Base-by-base conservation (phyloP, 805 yeast genomes). In the Candida lessepsii region DNA sequence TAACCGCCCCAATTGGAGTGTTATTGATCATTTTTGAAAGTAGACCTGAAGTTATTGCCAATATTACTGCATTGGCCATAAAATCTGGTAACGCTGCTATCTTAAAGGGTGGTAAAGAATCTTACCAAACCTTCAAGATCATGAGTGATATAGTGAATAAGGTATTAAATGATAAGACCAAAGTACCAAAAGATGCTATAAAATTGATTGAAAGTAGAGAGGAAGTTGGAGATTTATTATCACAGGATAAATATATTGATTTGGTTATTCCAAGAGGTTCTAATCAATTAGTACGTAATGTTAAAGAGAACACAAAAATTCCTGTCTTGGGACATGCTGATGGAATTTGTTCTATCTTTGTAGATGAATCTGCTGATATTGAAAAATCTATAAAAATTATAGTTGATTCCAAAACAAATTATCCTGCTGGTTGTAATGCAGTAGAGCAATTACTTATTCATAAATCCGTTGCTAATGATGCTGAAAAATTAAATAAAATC, bases 351-450 rank as follows among this genome's bases (percentile, higher is more conserved):
- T 81, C 97, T 2, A 78, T 91, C 6, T 93, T 79, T 54, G 71
- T 91, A 18, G 95, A 90, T 59, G 76, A 75, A 41, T 79, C 76
- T 37, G 93, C 93, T 5, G 91, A 89, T 53, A 46, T 86, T 9
- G 76, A 61, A 10, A 89, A 86, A 78, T 95, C 97, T 0, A 70
- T 75, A 24, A 77, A 78, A 41, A 78, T 93, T 21, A 71, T 80
- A 4, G 76, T 87, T 19, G 99, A 93, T 62, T 76, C 96, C 4
- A 93, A 93, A 64, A 88, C 96, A 0, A 90, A 89, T 61, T 93
- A 93, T 59, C 97, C 98, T 35, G 99, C 99, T 9, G 99, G 96
- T n/a, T 93, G 99, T 63, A 93, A 93, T 60, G 97, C 99, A 6
- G 91, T 79, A 40, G 99, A 93, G 62, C 87, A 93, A 24, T 63